Percentiles rank a stretch among this genome's conserved stretches.
These are phyloP conservation scores for Phytophthora cryptogea DNA, from an alignment of 352 stramenopile species.

Conservation along the genomic window DNA sequence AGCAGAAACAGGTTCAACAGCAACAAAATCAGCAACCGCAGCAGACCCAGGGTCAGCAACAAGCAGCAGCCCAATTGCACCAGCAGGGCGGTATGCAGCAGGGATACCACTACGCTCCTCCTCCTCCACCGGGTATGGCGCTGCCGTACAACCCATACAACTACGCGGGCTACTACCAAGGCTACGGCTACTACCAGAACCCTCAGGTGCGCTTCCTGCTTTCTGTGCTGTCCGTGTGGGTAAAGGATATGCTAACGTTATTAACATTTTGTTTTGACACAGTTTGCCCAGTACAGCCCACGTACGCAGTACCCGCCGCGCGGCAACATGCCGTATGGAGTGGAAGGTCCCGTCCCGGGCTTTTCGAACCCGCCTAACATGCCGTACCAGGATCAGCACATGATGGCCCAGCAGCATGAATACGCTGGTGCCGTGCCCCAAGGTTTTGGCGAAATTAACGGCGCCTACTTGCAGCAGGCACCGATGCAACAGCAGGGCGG, in stretches of 20 bases:
- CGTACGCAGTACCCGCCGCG: conserved; percentile 85
- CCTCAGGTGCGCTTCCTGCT: conserved; percentile 52
- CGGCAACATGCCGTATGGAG: conserved; percentile 82
- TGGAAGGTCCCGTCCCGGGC: conserved; percentile 77
- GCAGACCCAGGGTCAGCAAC: conserved; percentile 44
- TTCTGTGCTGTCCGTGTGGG: not conserved
- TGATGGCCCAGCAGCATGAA: conserved; percentile 80
- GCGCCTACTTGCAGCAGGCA: conserved; percentile 73
- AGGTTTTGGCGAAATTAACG: conserved; percentile 85
- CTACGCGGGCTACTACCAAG: conserved; percentile 85
- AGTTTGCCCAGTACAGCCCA: conserved; percentile 89
- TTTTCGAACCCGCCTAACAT: conserved; percentile 83
- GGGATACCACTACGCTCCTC: conserved; percentile 85
- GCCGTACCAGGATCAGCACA: conserved; percentile 86
- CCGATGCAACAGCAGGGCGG: conserved; percentile 51
- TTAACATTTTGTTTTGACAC: conserved; percentile 11
- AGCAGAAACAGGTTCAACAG: conserved; percentile 49
- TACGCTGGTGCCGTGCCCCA: conserved; percentile 76
- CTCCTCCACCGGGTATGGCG: conserved; percentile 84
- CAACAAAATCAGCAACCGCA: conserved; percentile 50
- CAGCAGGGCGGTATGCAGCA: conserved; percentile 63
- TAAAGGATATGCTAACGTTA: conserved; percentile 7
- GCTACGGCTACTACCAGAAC: conserved; percentile 90
- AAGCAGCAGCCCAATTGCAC: conserved; percentile 65
- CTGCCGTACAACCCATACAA: conserved; percentile 91